Conservation (phyloP, 169 alveolate species). For the Plasmodium ovale region DNA sequence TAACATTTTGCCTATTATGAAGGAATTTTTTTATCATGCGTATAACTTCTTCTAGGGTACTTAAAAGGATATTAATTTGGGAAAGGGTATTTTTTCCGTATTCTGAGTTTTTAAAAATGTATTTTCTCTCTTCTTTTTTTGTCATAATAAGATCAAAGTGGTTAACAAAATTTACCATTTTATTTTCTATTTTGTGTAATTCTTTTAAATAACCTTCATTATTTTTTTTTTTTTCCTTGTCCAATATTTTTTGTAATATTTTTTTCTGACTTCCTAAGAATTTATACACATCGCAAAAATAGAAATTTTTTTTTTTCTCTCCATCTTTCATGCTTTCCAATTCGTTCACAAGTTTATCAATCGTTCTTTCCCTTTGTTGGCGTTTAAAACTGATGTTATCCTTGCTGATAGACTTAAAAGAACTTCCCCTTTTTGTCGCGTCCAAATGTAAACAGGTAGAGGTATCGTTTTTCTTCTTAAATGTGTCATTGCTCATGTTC, state of each 20-base stretch:
- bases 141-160: slow-evolving; percentile 30
- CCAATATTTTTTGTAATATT: slow-evolving; percentile 17
- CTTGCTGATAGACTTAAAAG: too few relatives aligned
- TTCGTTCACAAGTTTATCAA: neutral
- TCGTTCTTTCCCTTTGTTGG: neutral
- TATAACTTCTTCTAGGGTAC: slow-evolving; percentile 1
- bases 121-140: slow-evolving; percentile 6
- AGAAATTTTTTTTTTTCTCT: slow-evolving; percentile 22
- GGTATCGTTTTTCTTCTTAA: neutral
- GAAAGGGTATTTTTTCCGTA: neutral
- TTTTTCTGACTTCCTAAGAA: slow-evolving; percentile 25
- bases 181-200: slow-evolving; percentile 25
- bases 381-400: neutral
- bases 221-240: slow-evolving; percentile 16
- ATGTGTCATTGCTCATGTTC: neutral
- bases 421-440: neutral
- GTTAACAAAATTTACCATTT: slow-evolving; percentile 39
- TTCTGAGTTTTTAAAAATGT: neutral
- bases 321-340: neutral
- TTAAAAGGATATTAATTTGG: neutral
- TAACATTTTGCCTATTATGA: neutral
- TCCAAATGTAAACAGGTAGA: neutral
- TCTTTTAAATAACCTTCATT: slow-evolving; percentile 17
- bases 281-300: slow-evolving; percentile 15
- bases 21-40: neutral